Percentiles rank a stretch among this genome's conserved stretches.
phyloP scores from a whole-genome alignment of 495 filamentous ascomycete genomes.

The Podospora pseudocomata region DNA sequence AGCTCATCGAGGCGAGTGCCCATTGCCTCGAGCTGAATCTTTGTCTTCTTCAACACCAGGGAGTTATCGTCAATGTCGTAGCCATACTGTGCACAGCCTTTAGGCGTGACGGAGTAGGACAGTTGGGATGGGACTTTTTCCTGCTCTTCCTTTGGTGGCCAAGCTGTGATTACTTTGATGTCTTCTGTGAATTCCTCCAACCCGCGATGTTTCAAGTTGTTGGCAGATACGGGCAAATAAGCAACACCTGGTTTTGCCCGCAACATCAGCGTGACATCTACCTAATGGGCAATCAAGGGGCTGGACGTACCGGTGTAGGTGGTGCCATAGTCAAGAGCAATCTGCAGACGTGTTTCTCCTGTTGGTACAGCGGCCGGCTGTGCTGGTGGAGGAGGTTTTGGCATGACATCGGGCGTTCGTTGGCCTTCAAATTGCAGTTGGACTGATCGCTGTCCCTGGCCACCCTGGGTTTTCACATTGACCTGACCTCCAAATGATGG shows the following conservation, averaged over 20 bases:
- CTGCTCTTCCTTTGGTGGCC: constrained; percentile 19
- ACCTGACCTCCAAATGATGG: neutral
- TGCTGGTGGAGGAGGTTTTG: neutral
- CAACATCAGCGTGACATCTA: neutral
- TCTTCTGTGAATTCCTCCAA: constrained; percentile 20
- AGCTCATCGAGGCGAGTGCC: constrained; percentile 19
- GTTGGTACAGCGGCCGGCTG: neutral
- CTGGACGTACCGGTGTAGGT: constrained; percentile 23
- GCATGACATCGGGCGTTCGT: neutral
- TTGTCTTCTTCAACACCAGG: constrained; percentile 32
- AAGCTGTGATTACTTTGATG: constrained; percentile 26
- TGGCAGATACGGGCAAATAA: constrained; percentile 14
- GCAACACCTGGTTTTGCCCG: constrained; percentile 15
- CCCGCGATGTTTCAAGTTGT: constrained; percentile 14
- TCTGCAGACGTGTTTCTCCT: constrained; percentile 24
- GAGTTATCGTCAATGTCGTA: constrained; percentile 34
- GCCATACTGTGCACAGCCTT: constrained; percentile 30
- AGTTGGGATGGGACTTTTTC: constrained; percentile 33
- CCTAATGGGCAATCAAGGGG: too few relatives aligned
- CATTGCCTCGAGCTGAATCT: constrained; percentile 30
- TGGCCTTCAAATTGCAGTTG: neutral
- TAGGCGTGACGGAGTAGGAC: constrained; percentile 29
- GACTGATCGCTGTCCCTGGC: neutral
- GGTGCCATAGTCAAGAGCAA: constrained; percentile 40
- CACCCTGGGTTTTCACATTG: neutral